These are phyloP conservation scores for Beauveria caledonica DNA, from an alignment of 2,329 filamentous ascomycete genomes.

Conservation along the genomic window DNA sequence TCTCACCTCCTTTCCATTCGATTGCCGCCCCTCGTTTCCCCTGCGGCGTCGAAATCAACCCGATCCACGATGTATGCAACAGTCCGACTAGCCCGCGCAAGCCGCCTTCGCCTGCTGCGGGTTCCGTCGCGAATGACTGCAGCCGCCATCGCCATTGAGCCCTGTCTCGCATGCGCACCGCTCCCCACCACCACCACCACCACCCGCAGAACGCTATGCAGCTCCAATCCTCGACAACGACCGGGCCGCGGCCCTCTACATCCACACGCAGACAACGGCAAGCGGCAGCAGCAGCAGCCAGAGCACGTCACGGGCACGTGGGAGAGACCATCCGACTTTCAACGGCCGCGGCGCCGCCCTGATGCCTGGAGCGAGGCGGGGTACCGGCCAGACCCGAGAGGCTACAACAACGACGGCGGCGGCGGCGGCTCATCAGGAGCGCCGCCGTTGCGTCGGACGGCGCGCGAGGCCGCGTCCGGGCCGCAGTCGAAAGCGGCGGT, in stretches of 20 bases:
- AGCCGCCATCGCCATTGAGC: background rate
- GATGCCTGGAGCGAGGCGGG: background rate
- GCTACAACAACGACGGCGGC: background rate
- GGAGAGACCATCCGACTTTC: background rate
- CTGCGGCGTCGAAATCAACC: background rate
- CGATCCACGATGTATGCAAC: background rate
- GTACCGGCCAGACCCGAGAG: background rate
- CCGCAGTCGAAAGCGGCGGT: constrained; percentile 15
- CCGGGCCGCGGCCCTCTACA: background rate
- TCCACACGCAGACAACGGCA: background rate
- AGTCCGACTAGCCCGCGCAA: background rate
- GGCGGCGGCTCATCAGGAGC: background rate
- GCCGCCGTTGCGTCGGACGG: background rate
- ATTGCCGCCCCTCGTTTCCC: background rate
- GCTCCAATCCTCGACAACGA: background rate
- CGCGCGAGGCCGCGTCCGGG: background rate
- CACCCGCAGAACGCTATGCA: background rate
- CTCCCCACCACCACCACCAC: background rate
- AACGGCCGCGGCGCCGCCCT: background rate
- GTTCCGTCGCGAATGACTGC: background rate
- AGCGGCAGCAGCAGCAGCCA: background rate
- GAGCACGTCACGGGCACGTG: background rate
- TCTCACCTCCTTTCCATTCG: too few relatives aligned
- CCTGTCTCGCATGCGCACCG: background rate
- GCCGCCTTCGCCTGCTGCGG: background rate